Conservation (phyloP, 768 basidiomycete species). For the Boletus bicolor region DNA sequence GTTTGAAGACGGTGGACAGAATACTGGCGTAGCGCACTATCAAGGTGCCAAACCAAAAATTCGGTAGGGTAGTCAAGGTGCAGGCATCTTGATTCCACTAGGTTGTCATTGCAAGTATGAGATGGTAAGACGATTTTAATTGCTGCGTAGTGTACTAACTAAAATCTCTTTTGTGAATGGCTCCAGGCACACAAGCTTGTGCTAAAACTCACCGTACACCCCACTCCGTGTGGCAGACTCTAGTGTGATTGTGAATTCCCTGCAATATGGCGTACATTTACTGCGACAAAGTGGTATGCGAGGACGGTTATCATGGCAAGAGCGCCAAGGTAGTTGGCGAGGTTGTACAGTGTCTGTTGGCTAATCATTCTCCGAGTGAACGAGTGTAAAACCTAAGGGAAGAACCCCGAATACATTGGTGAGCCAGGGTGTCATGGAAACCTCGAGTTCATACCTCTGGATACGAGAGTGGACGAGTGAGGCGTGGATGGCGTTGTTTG, state of each 20-base stretch:
- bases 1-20: conserved; percentile 11
- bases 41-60: conserved; percentile 18
- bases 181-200: not conserved
- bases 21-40: conserved; percentile 7
- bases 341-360: conserved; percentile 72
- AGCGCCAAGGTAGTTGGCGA: conserved; percentile 80
- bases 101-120: not conserved
- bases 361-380: conserved; percentile 60
- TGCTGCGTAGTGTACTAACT: not conserved
- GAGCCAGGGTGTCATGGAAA: not conserved
- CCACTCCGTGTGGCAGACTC: not conserved
- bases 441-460: conserved; percentile 15
- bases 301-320: conserved; percentile 87
- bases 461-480: not conserved
- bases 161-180: not conserved
- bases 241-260: conserved; percentile 12
- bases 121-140: not conserved
- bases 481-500: conserved; percentile 24
- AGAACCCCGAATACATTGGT: not conserved
- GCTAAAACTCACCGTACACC: conserved; percentile 5
- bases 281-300: conserved; percentile 85
- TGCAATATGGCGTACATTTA: conserved; percentile 61
- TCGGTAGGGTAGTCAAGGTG: not conserved
- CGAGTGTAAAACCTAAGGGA: conserved; percentile 2
- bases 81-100: not conserved